phyloP scores from a whole-genome alignment of 352 stramenopile species.

The Globisporangium lucens region DNA sequence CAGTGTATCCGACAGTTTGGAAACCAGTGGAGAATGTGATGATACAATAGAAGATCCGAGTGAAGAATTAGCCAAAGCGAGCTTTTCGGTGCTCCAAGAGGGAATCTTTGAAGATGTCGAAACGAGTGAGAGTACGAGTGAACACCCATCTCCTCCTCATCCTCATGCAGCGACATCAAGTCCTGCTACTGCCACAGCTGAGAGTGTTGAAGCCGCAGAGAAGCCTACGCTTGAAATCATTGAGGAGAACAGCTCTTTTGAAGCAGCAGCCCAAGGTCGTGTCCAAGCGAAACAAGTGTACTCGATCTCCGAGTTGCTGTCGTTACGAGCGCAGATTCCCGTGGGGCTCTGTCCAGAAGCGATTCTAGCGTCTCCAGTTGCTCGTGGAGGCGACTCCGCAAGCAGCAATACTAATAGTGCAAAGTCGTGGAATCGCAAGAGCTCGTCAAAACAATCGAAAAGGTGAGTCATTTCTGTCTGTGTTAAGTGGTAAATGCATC shows the following conservation, averaged over 20 bases:
- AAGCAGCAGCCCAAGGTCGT: neutral
- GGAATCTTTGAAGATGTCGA: neutral
- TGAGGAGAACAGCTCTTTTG: neutral
- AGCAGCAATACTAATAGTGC: neutral
- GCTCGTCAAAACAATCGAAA: neutral
- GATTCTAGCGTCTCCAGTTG: slow-evolving; percentile 12
- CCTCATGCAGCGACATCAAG: neutral
- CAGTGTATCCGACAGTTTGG: neutral
- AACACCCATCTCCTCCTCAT: neutral
- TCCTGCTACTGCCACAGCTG: neutral
- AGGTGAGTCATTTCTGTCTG: neutral
- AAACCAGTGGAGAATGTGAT: neutral
- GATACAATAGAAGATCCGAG: neutral
- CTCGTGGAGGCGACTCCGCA: neutral
- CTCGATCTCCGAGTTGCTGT: slow-evolving; percentile 15
- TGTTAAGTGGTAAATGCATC: neutral
- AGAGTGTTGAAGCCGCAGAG: neutral
- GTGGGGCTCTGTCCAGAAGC: slow-evolving; percentile 3
- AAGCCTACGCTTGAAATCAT: neutral
- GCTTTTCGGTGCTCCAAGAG: neutral
- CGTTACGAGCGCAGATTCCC: neutral
- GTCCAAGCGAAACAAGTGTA: slow-evolving; percentile 8
- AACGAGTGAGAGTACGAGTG: neutral
- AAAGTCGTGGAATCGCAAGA: neutral
- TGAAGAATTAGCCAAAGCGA: neutral